phyloP scores from a whole-genome alignment of 768 basidiomycete species.

The Cyclocybe aegerita region DNA sequence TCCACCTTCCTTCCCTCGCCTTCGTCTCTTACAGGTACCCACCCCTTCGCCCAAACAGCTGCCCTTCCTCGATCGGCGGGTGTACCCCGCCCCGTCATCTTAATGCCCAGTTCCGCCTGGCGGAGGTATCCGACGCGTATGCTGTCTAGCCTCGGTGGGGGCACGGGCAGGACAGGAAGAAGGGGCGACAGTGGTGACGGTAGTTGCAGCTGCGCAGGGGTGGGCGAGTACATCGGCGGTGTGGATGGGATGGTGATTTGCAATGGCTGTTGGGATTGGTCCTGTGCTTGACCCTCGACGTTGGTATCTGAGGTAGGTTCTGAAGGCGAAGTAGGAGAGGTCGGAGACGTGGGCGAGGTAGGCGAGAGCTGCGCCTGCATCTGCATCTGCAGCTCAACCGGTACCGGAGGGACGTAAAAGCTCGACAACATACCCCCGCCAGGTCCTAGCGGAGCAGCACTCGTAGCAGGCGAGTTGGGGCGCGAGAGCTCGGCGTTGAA shows the following conservation, averaged over 20 bases:
- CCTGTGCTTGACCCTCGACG: too few relatives aligned
- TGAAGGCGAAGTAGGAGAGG: not conserved
- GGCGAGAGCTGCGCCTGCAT: not conserved
- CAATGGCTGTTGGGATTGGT: too few relatives aligned
- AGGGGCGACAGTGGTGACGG: slow-evolving; percentile 12
- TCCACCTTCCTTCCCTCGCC: too few relatives aligned
- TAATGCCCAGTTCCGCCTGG: slow-evolving; percentile 25
- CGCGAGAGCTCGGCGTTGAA: slow-evolving; percentile 38
- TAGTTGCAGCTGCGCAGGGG: slow-evolving; percentile 15
- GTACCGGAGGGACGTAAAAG: slow-evolving; percentile 27
- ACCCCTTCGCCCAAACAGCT: slow-evolving; percentile 25
- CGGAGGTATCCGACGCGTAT: slow-evolving; percentile 28
- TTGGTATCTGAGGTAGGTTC: too few relatives aligned
- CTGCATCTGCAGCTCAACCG: slow-evolving; percentile 1
- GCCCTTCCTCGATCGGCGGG: slow-evolving; percentile 29
- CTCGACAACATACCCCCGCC: slow-evolving; percentile 14
- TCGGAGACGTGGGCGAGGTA: not conserved
- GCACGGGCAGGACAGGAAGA: slow-evolving; percentile 28
- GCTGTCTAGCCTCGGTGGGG: slow-evolving; percentile 31
- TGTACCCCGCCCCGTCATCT: slow-evolving; percentile 32
- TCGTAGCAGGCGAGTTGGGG: slow-evolving; percentile 13
- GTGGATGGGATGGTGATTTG: slow-evolving; percentile 7
- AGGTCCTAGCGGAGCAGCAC: slow-evolving; percentile 4
- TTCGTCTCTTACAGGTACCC: not conserved
- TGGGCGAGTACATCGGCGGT: slow-evolving; percentile 5